These are phyloP conservation scores for Trichoderma cornu-damae DNA, from an alignment of 2,329 filamentous ascomycete genomes.

Conservation along the genomic window DNA sequence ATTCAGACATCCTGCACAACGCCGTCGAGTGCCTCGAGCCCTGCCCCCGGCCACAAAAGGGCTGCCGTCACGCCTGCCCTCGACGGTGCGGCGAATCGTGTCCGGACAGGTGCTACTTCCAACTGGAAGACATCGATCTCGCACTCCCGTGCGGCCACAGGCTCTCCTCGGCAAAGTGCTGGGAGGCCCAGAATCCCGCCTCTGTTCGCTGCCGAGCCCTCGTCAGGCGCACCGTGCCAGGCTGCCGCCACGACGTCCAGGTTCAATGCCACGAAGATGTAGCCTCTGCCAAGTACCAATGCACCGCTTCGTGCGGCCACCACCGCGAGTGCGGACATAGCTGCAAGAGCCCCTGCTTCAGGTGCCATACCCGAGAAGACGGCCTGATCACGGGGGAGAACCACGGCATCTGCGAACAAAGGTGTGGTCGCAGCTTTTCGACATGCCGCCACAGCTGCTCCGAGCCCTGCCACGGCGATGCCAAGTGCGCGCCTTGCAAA, in stretches of 20 bases:
- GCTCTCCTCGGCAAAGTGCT: slow-evolving; percentile 32
- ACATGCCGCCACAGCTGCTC: slow-evolving; percentile 55
- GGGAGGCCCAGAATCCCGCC: slow-evolving; percentile 40
- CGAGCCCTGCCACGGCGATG: slow-evolving; percentile 46
- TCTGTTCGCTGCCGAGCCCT: slow-evolving; percentile 44
- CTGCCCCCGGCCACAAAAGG: slow-evolving; percentile 38
- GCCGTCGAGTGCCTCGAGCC: slow-evolving; percentile 42
- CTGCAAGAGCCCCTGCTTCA: slow-evolving; percentile 46
- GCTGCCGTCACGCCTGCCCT: slow-evolving; percentile 43
- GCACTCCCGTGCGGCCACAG: slow-evolving; percentile 41
- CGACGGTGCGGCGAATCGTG: slow-evolving; percentile 42
- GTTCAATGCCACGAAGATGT: slow-evolving; percentile 50
- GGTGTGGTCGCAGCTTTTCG: slow-evolving; percentile 46
- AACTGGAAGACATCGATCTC: slow-evolving; percentile 30
- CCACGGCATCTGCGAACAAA: slow-evolving; percentile 45
- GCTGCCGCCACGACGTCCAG: slow-evolving; percentile 50
- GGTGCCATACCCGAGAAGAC: slow-evolving; percentile 40
- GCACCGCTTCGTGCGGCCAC: slow-evolving; percentile 42
- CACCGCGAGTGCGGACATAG: slow-evolving; percentile 53
- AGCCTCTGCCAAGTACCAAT: slow-evolving; percentile 38
- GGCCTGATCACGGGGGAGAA: slow-evolving; percentile 29
- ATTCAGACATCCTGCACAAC: slow-evolving; percentile 44
- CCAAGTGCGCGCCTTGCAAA: slow-evolving; percentile 44
- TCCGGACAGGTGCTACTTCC: slow-evolving; percentile 33
- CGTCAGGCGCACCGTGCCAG: slow-evolving; percentile 46